A percentile compares a stretch with the other conserved stretches of the same genome.
phyloP scores from a whole-genome alignment of 768 basidiomycete species.

The Leccinum barrowsii region DNA sequence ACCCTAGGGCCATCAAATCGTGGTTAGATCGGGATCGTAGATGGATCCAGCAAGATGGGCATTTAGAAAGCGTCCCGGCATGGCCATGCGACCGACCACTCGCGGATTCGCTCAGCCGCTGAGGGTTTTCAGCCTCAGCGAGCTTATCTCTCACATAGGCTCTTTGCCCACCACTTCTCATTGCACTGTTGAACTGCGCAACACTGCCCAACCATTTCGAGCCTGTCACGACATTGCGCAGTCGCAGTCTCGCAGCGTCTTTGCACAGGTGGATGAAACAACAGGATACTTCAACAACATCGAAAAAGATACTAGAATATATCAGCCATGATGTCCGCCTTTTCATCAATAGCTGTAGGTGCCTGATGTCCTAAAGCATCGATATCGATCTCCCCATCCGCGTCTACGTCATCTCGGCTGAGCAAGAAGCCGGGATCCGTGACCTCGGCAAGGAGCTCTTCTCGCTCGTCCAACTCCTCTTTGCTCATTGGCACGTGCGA shows the following conservation, averaged over 20 bases:
- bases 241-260: background rate
- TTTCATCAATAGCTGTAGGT: constrained; percentile 45
- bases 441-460: constrained; percentile 75
- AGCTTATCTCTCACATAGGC: too few relatives aligned
- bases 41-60: background rate
- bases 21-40: background rate
- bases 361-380: constrained; percentile 64
- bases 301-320: constrained; percentile 25
- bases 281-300: background rate
- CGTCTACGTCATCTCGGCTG: constrained; percentile 46
- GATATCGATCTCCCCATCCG: constrained; percentile 52
- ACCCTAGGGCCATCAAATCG: too few relatives aligned
- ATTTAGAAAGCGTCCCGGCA: background rate
- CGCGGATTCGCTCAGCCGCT: background rate
- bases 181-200: background rate
- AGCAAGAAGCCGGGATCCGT: constrained; percentile 61
- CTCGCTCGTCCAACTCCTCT: constrained; percentile 76
- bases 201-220: background rate
- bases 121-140: constrained; percentile 1
- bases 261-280: background rate
- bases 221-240: background rate
- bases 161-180: background rate
- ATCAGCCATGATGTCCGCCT: constrained; percentile 31
- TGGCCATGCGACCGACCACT: background rate
- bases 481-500: constrained; percentile 66